Conservation (phyloP, 2,329 filamentous ascomycete species). For the Phialemoniopsis sp. region DNA sequence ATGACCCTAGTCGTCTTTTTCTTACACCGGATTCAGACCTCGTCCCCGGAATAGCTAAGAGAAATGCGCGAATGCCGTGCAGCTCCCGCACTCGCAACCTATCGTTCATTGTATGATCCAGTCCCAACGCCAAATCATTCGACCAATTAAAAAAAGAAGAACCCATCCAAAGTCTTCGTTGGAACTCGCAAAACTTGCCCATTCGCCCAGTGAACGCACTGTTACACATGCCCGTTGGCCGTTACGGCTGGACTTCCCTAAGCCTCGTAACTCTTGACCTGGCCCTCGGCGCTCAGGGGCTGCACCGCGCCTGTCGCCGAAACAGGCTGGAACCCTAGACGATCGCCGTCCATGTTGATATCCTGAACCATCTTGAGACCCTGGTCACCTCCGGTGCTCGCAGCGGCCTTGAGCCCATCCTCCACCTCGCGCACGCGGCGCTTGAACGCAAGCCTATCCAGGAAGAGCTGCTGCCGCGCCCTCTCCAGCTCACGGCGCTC, state of each 20-base stretch:
- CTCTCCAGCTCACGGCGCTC: slow-evolving; percentile 91
- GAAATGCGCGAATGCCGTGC: too few relatives aligned
- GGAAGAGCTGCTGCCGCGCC: slow-evolving; percentile 85
- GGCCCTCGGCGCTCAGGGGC: slow-evolving; percentile 50
- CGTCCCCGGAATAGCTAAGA: too few relatives aligned
- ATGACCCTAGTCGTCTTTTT: too few relatives aligned
- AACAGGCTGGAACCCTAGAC: slow-evolving; percentile 47
- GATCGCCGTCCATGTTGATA: slow-evolving; percentile 41
- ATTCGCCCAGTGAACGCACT: too few relatives aligned
- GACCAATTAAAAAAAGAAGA: too few relatives aligned
- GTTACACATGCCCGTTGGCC: too few relatives aligned
- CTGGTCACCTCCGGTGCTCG: slow-evolving; percentile 43
- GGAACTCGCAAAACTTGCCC: too few relatives aligned
- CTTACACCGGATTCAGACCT: too few relatives aligned
- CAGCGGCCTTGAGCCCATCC: slow-evolving; percentile 61
- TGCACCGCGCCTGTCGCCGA: slow-evolving; percentile 40
- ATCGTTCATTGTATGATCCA: too few relatives aligned
- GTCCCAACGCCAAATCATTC: too few relatives aligned
- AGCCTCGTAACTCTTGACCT: slow-evolving; percentile 55
- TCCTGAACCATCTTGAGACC: slow-evolving; percentile 44
- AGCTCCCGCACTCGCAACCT: too few relatives aligned
- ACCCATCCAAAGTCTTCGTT: too few relatives aligned
- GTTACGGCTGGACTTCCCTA: slow-evolving; percentile 17
- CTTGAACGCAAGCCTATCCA: slow-evolving; percentile 88
- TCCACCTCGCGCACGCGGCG: slow-evolving; percentile 81